Evolutionary conservation across 2,329 filamentous ascomycete species (phyloP).

Genomic region (Fusarium lyarnte): DNA sequence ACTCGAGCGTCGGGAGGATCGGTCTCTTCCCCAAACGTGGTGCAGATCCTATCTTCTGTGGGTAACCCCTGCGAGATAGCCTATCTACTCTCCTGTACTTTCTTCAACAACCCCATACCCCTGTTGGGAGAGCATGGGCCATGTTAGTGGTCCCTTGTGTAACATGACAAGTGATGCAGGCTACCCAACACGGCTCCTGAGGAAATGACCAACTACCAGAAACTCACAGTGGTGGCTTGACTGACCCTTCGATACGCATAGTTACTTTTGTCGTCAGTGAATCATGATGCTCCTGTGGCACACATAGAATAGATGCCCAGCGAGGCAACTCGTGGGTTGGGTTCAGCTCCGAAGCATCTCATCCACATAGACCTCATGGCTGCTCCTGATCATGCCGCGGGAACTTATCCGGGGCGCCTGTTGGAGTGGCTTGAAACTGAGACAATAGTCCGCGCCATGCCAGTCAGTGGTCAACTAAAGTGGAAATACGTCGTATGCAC

Average conservation of each 20-base stretch:
- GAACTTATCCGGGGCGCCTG: neutral
- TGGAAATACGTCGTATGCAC: constrained; percentile 5
- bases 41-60: constrained; percentile 4
- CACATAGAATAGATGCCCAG: neutral
- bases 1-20: neutral
- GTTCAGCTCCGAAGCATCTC: neutral
- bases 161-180: constrained; percentile 15
- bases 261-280: neutral
- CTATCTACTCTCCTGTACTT: neutral
- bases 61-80: neutral
- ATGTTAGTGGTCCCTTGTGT: constrained; percentile 2
- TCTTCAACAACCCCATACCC: neutral
- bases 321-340: neutral
- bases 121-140: neutral
- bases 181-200: neutral
- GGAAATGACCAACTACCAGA: constrained; percentile 3
- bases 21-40: neutral
- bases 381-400: neutral
- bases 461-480: neutral
- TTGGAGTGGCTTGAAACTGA: constrained; percentile 17
- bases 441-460: constrained; percentile 22
- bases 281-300: neutral
- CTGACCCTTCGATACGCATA: neutral
- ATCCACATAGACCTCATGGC: neutral
- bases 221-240: neutral